Percentiles rank a stretch among this genome's conserved stretches.
Conservation (phyloP, 2,329 filamentous ascomycete genomes). For the Ophiostoma pallidulum region DNA sequence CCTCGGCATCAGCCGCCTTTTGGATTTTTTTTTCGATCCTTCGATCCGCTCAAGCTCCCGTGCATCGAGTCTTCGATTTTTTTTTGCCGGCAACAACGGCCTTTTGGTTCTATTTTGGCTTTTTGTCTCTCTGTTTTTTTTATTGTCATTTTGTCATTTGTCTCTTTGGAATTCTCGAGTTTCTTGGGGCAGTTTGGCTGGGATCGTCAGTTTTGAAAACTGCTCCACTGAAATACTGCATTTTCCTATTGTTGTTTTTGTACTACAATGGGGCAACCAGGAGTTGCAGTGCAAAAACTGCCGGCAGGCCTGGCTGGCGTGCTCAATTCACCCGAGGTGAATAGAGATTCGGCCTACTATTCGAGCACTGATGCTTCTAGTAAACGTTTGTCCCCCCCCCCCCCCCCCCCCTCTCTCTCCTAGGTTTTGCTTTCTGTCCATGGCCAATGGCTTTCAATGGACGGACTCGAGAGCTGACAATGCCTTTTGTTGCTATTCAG, state of each 20-base stretch:
- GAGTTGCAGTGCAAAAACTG: conserved; percentile 34
- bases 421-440: not conserved
- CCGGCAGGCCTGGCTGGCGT: conserved; percentile 42
- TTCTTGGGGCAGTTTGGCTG: no score
- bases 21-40: no score
- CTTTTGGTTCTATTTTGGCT: no score
- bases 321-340: conserved; percentile 40
- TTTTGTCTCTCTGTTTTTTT: no score
- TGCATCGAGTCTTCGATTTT: no score
- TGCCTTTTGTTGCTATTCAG: not conserved
- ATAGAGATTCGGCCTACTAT: conserved; percentile 44
- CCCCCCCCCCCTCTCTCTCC: conserved; percentile 13
- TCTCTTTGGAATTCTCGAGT: no score
- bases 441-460: conserved; percentile 16
- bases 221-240: no score
- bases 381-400: conserved; percentile 35
- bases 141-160: no score
- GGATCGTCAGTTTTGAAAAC: no score
- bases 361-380: conserved; percentile 40
- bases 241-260: not conserved
- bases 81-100: no score
- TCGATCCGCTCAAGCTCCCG: no score
- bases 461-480: conserved; percentile 12
- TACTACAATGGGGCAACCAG: conserved; percentile 29
- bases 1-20: no score